Evolutionary conservation across 495 filamentous ascomycete species (phyloP).

Genomic region (Penicillium mononematosum): DNA sequence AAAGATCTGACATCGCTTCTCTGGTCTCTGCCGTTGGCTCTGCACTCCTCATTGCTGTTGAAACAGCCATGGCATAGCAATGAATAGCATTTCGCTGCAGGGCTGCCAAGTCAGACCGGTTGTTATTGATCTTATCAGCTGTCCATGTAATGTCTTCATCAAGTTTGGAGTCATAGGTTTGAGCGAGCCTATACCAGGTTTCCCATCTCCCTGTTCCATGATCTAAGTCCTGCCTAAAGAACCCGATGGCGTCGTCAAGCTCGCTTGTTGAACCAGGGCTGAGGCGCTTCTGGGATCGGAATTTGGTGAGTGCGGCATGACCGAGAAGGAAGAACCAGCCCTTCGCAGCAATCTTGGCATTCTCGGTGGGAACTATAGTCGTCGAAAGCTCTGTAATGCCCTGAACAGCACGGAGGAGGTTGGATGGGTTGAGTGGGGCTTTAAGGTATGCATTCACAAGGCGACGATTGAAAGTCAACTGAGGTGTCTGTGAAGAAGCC

Average conservation of each 20-base stretch:
- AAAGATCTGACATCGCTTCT: constrained; percentile 75
- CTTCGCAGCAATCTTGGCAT: constrained; percentile 66
- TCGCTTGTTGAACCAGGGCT: constrained; percentile 78
- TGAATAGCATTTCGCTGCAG: constrained; percentile 84
- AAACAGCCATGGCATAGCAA: constrained; percentile 88
- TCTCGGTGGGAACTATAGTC: constrained; percentile 48
- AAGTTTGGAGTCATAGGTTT: constrained; percentile 85
- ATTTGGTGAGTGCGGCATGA: constrained; percentile 81
- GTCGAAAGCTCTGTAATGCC: constrained; percentile 67
- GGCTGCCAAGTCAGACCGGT: constrained; percentile 66
- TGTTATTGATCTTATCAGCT: constrained; percentile 94
- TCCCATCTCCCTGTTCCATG: constrained; percentile 87
- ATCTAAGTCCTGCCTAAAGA: constrained; percentile 82
- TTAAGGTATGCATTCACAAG: constrained; percentile 74
- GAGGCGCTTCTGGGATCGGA: constrained; percentile 79
- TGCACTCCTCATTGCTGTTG: constrained; percentile 62
- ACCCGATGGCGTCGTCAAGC: constrained; percentile 76
- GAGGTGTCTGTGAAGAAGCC: constrained; percentile 61
- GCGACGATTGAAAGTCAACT: constrained; percentile 70
- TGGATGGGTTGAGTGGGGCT: constrained; percentile 77
- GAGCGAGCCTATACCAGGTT: constrained; percentile 90
- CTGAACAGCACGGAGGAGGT: constrained; percentile 71
- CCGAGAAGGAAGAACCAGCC: constrained; percentile 93
- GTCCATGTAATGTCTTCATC: constrained; percentile 93
- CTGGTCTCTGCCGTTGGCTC: constrained; percentile 61